Percentiles rank a stretch among this genome's conserved stretches.
These are phyloP conservation scores for Vachellia pachyceras DNA, from an alignment of 306 rosid species.

Conservation along the genomic window DNA sequence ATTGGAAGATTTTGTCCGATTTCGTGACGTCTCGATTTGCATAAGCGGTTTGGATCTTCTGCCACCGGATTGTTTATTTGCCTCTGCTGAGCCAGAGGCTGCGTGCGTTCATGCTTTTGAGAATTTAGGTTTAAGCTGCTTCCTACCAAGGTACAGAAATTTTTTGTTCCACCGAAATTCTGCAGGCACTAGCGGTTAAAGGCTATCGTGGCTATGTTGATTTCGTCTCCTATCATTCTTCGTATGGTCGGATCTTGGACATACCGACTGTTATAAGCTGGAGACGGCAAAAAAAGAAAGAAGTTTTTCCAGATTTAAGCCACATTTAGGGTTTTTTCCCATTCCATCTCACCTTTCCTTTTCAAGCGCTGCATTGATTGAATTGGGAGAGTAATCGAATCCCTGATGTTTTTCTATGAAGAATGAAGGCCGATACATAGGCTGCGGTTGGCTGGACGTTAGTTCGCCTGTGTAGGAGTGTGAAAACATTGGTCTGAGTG, in stretches of 20 bases:
- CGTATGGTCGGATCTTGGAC: slow-evolving; percentile 29
- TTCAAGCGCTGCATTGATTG: slow-evolving; percentile 43
- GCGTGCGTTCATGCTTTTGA: slow-evolving; percentile 32
- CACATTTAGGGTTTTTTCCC: slow-evolving; percentile 44
- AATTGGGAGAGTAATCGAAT: slow-evolving; percentile 26
- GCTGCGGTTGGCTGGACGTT: neutral
- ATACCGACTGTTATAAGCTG: neutral
- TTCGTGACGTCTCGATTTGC: slow-evolving; percentile 27
- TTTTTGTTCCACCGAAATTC: neutral
- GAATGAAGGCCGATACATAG: neutral
- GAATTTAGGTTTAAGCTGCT: slow-evolving; percentile 19
- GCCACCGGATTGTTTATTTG: neutral
- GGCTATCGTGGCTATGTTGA: neutral
- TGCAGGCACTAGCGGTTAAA: neutral
- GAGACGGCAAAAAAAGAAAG: neutral
- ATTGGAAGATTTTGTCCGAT: slow-evolving; percentile 31
- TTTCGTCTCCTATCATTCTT: slow-evolving; percentile 3
- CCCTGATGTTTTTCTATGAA: neutral
- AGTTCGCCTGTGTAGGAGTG: neutral
- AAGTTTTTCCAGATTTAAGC: neutral
- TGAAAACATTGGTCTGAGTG: slow-evolving; percentile 27
- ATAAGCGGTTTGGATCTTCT: slow-evolving; percentile 20
- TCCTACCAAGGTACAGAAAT: neutral
- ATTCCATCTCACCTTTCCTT: neutral
- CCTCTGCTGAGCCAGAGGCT: slow-evolving; percentile 8